These are phyloP conservation scores for Tothia fuscella DNA, from an alignment of 2,329 filamentous ascomycete species.

Conservation along the genomic window DNA sequence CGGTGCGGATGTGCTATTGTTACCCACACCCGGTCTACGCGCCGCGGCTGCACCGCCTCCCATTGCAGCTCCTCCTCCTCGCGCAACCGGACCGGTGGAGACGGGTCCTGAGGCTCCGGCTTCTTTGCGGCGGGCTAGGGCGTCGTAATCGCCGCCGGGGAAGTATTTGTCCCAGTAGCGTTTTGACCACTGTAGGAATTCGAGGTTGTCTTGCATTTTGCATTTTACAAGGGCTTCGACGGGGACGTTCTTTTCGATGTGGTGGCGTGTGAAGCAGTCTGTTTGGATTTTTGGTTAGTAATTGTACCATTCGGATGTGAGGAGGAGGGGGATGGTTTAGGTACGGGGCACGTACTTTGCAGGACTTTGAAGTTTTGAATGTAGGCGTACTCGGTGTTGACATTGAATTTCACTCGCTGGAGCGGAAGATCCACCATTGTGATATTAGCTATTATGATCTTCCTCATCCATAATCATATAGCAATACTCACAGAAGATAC, in stretches of 20 bases:
- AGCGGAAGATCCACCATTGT: conserved; percentile 71
- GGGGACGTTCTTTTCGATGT: conserved; percentile 79
- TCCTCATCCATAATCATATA: not conserved
- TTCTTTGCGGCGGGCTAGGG: conserved; percentile 71
- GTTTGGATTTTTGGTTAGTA: conserved; percentile 7
- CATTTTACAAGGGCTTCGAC: conserved; percentile 88
- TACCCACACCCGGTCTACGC: conserved; percentile 33
- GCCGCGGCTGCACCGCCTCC: conserved; percentile 36
- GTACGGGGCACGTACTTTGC: conserved; percentile 56
- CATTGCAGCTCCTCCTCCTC: conserved; percentile 44
- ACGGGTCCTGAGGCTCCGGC: conserved; percentile 42
- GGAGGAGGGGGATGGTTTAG: not conserved
- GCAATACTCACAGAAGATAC: conserved; percentile 62
- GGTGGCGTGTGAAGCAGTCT: conserved; percentile 78
- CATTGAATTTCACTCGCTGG: conserved; percentile 95
- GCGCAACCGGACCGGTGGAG: conserved; percentile 36
- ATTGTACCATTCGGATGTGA: no score
- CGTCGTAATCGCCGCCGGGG: conserved; percentile 94
- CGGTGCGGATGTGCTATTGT: conserved; percentile 29
- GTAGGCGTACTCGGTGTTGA: conserved; percentile 93
- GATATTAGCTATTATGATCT: conserved; percentile 8
- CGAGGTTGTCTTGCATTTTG: conserved; percentile 99
- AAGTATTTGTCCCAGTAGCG: conserved; percentile 97
- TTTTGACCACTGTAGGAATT: conserved; percentile 97
- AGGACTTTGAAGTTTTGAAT: conserved; percentile 97